Conservation (phyloP, 495 filamentous ascomycete genomes). For the Penicillium alfredii region DNA sequence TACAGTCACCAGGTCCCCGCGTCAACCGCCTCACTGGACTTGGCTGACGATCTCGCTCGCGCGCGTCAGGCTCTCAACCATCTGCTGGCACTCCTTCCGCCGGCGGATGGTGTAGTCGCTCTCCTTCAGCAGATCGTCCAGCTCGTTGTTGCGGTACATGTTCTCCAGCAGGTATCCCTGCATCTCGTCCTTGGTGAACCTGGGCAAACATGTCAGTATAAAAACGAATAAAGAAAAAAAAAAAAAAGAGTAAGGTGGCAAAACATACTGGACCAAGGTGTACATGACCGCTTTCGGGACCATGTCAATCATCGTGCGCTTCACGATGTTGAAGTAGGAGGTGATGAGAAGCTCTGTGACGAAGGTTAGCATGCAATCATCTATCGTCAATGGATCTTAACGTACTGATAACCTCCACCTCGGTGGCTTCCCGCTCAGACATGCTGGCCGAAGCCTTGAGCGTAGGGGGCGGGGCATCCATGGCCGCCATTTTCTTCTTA, state of each 20-base stretch:
- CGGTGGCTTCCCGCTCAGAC: constrained; percentile 84
- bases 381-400: constrained; percentile 8
- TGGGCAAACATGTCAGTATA: constrained; percentile 32
- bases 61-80: constrained; percentile 86
- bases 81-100: constrained; percentile 97
- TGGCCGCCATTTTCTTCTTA: constrained; percentile 99
- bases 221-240: too few species aligned
- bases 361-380: constrained; percentile 3
- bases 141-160: constrained; percentile 85
- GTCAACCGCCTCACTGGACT: constrained; percentile 62
- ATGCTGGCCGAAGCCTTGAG: constrained; percentile 91
- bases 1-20: not conserved
- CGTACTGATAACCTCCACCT: constrained; percentile 98
- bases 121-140: constrained; percentile 95
- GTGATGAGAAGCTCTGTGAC: constrained; percentile 80
- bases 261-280: constrained; percentile 81
- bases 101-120: constrained; percentile 93
- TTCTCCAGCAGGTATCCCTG: constrained; percentile 96
- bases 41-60: constrained; percentile 96
- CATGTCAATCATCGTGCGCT: constrained; percentile 99
- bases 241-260: not conserved
- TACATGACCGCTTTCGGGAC: constrained; percentile 99
- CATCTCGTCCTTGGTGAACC: constrained; percentile 97
- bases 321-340: constrained; percentile 97
- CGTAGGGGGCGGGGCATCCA: constrained; percentile 89